A percentile compares a stretch with the other conserved stretches of the same genome.
Conservation (phyloP, 768 basidiomycete genomes). For the Gymnopilus junonius region DNA sequence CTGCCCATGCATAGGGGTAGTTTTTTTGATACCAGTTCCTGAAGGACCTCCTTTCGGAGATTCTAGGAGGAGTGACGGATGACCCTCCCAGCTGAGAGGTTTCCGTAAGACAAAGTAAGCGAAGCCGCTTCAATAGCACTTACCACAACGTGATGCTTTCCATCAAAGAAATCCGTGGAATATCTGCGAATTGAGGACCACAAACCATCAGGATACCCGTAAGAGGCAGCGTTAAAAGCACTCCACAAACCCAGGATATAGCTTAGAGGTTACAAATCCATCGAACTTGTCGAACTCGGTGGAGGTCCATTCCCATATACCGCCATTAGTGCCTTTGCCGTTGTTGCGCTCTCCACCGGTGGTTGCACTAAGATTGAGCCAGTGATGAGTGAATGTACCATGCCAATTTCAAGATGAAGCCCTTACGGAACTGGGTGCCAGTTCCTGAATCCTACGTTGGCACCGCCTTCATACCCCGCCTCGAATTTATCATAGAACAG, state of each 20-base stretch:
- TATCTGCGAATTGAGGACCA: constrained; percentile 47
- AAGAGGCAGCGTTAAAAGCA: background rate
- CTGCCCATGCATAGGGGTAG: constrained; percentile 89
- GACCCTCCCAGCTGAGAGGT: constrained; percentile 85
- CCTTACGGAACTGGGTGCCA: constrained; percentile 94
- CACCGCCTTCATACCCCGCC: constrained; percentile 73
- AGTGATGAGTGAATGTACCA: background rate
- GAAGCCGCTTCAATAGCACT: constrained; percentile 34
- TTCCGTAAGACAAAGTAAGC: background rate
- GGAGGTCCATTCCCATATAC: constrained; percentile 98
- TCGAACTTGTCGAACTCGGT: constrained; percentile 73
- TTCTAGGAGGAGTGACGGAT: constrained; percentile 82
- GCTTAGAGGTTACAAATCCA: constrained; percentile 72
- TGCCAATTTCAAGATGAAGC: background rate
- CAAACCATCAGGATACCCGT: background rate
- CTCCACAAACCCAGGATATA: constrained; percentile 82
- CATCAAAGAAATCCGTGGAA: constrained; percentile 92
- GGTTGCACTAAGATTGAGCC: constrained; percentile 62
- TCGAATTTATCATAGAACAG: constrained; percentile 79
- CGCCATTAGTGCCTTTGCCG: constrained; percentile 84
- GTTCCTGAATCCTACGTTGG: constrained; percentile 87
- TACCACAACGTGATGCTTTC: constrained; percentile 84
- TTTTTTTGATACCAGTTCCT: constrained; percentile 94
- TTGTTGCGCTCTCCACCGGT: constrained; percentile 54
- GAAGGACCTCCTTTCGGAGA: constrained; percentile 75